A percentile compares a stretch with the other conserved stretches of the same genome.
phyloP scores from a whole-genome alignment of 2,329 filamentous ascomycete species.

The Macrophomina pseudophaseolina region DNA sequence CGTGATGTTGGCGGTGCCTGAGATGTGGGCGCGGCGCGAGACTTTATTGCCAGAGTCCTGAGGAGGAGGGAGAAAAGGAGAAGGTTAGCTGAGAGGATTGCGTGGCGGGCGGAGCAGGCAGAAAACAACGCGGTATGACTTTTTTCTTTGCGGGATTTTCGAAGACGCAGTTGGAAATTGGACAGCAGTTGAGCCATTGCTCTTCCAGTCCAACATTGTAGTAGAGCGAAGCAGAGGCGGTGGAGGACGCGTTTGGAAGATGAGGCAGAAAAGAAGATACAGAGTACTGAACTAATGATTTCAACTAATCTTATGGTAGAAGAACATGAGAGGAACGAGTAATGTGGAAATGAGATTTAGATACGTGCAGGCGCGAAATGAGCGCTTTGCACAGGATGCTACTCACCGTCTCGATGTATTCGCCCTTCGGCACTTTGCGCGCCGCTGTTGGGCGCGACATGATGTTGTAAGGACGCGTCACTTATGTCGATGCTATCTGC shows the following conservation, averaged over 20 bases:
- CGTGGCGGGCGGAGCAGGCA: too few species aligned
- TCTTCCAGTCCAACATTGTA: too few species aligned
- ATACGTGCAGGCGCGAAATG: not conserved
- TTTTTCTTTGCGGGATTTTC: not conserved
- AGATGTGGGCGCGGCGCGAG: slow-evolving; percentile 85
- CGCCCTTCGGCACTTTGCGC: slow-evolving; percentile 75
- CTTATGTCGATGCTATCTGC: not conserved
- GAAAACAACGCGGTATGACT: too few species aligned
- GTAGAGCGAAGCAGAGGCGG: too few species aligned
- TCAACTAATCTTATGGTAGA: not conserved
- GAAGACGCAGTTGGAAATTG: too few species aligned
- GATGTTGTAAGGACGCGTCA: not conserved
- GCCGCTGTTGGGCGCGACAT: slow-evolving; percentile 50
- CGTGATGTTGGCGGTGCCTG: slow-evolving; percentile 97
- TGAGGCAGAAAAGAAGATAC: too few species aligned
- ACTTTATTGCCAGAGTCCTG: slow-evolving; percentile 99
- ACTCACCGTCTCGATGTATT: slow-evolving; percentile 94
- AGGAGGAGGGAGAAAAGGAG: not conserved
- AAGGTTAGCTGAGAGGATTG: not conserved
- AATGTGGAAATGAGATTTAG: not conserved
- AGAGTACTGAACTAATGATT: too few species aligned
- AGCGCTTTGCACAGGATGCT: not conserved
- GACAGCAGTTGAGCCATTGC: too few species aligned
- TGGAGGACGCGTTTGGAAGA: too few species aligned
- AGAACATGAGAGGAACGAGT: not conserved